A percentile compares a stretch with the other conserved stretches of the same genome.
Evolutionary conservation across 768 basidiomycete genomes (phyloP).

Genomic region (Lactarius sanguifluus): DNA sequence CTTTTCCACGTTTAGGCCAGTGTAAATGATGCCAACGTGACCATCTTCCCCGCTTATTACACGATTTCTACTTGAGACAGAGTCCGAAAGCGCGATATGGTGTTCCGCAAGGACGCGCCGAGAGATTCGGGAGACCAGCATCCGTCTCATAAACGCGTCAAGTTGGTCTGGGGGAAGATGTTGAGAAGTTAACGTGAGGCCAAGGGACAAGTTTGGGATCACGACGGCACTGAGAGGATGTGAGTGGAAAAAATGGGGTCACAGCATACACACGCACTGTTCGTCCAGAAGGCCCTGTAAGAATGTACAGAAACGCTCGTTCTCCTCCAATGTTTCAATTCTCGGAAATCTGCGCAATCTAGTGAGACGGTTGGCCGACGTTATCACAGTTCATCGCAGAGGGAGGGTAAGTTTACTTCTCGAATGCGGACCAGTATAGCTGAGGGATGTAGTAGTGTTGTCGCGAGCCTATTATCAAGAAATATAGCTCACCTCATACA

Average conservation of each 20-base stretch:
- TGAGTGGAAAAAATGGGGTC: constrained; percentile 8
- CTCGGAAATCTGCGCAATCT: constrained; percentile 61
- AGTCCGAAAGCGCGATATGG: constrained; percentile 77
- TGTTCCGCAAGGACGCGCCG: constrained; percentile 87
- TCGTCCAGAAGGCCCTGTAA: constrained; percentile 61
- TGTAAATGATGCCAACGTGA: constrained; percentile 85
- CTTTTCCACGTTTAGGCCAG: constrained; percentile 63
- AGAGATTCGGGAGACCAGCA: constrained; percentile 89
- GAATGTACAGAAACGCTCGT: constrained; percentile 76
- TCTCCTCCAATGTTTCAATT: constrained; percentile 70
- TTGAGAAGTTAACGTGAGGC: constrained; percentile 81
- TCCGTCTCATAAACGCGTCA: constrained; percentile 86
- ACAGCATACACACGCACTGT: constrained; percentile 56
- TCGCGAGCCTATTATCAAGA: not conserved
- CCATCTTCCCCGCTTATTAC: constrained; percentile 37
- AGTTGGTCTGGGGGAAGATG: constrained; percentile 74
- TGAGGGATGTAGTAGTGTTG: constrained; percentile 34
- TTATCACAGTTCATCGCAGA: not conserved
- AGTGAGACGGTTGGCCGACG: constrained; percentile 20
- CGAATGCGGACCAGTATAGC: constrained; percentile 87
- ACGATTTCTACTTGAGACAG: constrained; percentile 39
- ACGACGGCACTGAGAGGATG: constrained; percentile 55
- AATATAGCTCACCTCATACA: constrained; percentile 67
- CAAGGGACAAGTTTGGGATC: constrained; percentile 80
- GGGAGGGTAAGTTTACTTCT: constrained; percentile 51